Evolutionary conservation across 1,284 basidiomycete genomes (phyloP).

Genomic region (Trichosporon sp.): DNA sequence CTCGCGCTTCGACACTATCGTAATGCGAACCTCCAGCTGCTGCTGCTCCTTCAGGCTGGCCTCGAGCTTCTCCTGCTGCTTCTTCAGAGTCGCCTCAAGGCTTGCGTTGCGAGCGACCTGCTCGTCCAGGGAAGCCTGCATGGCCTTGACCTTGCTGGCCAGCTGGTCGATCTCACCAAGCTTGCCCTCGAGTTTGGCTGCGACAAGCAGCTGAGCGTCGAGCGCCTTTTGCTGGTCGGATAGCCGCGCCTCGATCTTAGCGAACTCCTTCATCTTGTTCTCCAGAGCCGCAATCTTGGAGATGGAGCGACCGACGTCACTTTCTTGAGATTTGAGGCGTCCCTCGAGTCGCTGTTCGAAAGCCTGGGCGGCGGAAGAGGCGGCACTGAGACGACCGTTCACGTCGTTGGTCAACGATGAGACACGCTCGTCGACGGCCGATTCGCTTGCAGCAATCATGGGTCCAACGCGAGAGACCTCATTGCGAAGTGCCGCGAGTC

Average conservation of each 20-base stretch:
- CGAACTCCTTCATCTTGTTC: background rate
- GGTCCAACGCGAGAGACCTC: conserved; percentile 1
- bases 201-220: background rate
- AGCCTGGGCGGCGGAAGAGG: background rate
- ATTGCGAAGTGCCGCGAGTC: background rate
- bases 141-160: background rate
- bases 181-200: background rate
- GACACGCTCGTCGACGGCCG: background rate
- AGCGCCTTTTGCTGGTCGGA: background rate
- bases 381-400: background rate
- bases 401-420: background rate
- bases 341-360: background rate
- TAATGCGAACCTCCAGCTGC: background rate
- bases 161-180: background rate
- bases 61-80: background rate
- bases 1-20: background rate
- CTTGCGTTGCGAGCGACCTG: background rate
- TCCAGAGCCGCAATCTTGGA: background rate
- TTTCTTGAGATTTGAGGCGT: background rate
- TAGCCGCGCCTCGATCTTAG: background rate
- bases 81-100: background rate
- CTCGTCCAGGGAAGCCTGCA: background rate
- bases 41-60: background rate
- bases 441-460: background rate
- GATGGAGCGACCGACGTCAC: background rate